Conservation (phyloP, 805 yeast species). For the Metschnikowia colocasiae region DNA sequence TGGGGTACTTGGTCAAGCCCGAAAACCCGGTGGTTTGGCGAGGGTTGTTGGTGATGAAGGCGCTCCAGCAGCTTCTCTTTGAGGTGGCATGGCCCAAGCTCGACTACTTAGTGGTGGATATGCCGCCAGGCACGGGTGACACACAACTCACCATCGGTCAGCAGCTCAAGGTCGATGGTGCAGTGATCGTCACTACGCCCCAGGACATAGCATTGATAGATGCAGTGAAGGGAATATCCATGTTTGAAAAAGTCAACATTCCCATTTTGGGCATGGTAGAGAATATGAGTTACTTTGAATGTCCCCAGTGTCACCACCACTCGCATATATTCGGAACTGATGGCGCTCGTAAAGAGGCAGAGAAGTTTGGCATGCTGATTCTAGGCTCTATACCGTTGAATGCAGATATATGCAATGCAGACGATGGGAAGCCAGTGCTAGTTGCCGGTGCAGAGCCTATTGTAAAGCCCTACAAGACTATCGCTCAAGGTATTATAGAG, state of each 20-base stretch:
- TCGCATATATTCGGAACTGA: slow-evolving; percentile 71
- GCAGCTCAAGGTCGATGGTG: slow-evolving; percentile 70
- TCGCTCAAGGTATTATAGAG: slow-evolving; percentile 40
- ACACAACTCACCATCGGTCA: slow-evolving; percentile 81
- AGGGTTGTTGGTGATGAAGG: slow-evolving; percentile 84
- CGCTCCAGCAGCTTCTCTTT: slow-evolving; percentile 75
- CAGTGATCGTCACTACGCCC: slow-evolving; percentile 79
- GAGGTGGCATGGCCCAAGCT: slow-evolving; percentile 72
- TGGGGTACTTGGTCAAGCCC: slow-evolving; percentile 74
- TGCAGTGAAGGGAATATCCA: slow-evolving; percentile 73
- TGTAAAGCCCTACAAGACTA: slow-evolving; percentile 42
- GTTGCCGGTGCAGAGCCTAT: slow-evolving; percentile 36
- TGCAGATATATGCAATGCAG: slow-evolving; percentile 58
- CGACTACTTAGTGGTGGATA: slow-evolving; percentile 70
- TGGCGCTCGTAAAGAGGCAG: slow-evolving; percentile 53
- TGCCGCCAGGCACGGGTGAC: slow-evolving; percentile 94
- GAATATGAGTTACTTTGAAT: slow-evolving; percentile 74
- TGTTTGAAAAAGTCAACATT: slow-evolving; percentile 68
- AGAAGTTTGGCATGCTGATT: slow-evolving; percentile 44
- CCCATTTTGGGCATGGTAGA: slow-evolving; percentile 77
- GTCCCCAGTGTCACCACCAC: slow-evolving; percentile 74
- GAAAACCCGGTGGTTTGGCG: slow-evolving; percentile 79
- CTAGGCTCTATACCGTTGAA: slow-evolving; percentile 68
- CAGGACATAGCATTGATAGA: slow-evolving; percentile 82
- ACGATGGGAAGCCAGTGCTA: slow-evolving; percentile 62